Conservation (phyloP, 176 grass and related monocot genomes). For the Poa pratensis region DNA sequence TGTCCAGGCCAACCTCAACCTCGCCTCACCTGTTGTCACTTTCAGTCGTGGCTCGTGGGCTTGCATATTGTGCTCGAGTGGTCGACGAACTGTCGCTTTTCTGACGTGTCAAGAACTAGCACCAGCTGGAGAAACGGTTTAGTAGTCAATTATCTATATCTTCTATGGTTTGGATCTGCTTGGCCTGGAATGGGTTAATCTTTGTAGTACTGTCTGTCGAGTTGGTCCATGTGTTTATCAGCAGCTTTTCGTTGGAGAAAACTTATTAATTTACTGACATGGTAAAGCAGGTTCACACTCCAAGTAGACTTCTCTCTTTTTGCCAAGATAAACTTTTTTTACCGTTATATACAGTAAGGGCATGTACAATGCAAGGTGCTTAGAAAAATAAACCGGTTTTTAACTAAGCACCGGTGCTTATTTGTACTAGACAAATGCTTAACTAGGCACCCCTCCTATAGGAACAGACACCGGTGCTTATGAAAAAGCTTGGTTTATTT, state of each 20-base stretch:
- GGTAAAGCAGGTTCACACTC: background rate
- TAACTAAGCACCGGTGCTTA: too few relatives aligned
- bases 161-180: background rate
- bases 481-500: too few relatives aligned
- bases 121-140: background rate
- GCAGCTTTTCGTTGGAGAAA: background rate
- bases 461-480: too few relatives aligned
- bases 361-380: too few relatives aligned
- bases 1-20: background rate
- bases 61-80: background rate
- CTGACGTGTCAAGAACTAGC: background rate
- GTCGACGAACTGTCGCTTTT: background rate
- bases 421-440: too few relatives aligned
- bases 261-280: background rate
- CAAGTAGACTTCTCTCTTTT: background rate
- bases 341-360: too few relatives aligned
- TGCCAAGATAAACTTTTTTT: too few relatives aligned
- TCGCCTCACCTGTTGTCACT: constrained; percentile 2
- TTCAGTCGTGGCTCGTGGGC: background rate
- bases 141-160: background rate
- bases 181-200: background rate
- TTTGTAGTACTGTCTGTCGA: background rate
- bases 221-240: background rate
- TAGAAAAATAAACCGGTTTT: too few relatives aligned
- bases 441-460: too few relatives aligned